phyloP scores from a whole-genome alignment of 2,329 filamentous ascomycete genomes.

The Endoconidiophora laricicola region DNA sequence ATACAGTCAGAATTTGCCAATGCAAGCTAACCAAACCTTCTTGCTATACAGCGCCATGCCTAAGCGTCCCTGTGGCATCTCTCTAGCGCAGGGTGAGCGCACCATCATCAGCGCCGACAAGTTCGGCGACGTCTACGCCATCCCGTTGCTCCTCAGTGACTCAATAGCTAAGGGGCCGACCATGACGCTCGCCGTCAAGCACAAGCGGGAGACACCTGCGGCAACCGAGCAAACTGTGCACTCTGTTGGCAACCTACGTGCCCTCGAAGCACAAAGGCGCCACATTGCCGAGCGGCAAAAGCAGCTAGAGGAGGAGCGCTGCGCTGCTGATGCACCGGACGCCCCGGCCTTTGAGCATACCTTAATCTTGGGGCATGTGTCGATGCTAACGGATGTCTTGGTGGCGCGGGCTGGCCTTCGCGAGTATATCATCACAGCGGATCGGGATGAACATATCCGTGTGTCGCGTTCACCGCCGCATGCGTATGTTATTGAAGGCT shows the following conservation, averaged over 20 bases:
- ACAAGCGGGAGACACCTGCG: constrained; percentile 27
- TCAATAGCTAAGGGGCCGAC: constrained; percentile 15
- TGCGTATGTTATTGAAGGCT: constrained; percentile 73
- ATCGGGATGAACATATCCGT: constrained; percentile 61
- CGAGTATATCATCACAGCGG: constrained; percentile 37
- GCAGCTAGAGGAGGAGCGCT: constrained; percentile 16
- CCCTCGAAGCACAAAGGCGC: constrained; percentile 41
- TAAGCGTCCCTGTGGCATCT: constrained; percentile 68
- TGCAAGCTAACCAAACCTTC: too few species aligned
- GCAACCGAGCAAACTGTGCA: constrained; percentile 46
- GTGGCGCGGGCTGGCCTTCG: constrained; percentile 25
- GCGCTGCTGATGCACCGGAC: constrained; percentile 18
- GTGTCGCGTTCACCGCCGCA: constrained; percentile 69
- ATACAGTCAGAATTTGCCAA: background rate
- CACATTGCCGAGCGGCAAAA: constrained; percentile 22
- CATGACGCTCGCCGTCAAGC: constrained; percentile 16
- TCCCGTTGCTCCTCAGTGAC: constrained; percentile 46
- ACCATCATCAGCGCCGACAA: constrained; percentile 81
- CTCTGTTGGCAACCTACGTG: constrained; percentile 44
- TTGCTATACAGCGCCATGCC: constrained; percentile 51
- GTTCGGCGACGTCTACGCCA: constrained; percentile 85
- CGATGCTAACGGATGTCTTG: constrained; percentile 68
- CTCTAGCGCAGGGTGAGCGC: constrained; percentile 48
- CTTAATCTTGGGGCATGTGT: constrained; percentile 81
- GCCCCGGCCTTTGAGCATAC: constrained; percentile 51